A percentile compares a stretch with the other conserved stretches of the same genome.
phyloP scores from a whole-genome alignment of 768 basidiomycete species.

The Daedalea quercina region DNA sequence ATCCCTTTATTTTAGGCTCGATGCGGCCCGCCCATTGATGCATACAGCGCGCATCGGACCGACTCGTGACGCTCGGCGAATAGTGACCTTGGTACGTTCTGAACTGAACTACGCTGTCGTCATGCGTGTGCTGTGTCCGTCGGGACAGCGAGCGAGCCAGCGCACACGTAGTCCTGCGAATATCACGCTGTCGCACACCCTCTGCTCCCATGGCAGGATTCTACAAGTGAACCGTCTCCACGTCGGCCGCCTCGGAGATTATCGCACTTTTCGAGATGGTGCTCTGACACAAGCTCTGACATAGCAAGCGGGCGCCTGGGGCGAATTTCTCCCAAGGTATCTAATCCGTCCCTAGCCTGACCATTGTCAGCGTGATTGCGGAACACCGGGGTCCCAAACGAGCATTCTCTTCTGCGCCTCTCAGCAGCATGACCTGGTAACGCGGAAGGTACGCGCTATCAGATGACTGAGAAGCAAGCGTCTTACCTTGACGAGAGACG shows the following conservation, averaged over 20 bases:
- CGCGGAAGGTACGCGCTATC: not conserved
- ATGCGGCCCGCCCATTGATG: not conserved
- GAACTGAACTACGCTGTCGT: too few relatives aligned
- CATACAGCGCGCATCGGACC: not conserved
- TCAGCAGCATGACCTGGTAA: not conserved
- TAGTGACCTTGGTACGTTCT: not conserved
- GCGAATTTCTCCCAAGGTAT: not conserved
- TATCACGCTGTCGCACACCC: too few relatives aligned
- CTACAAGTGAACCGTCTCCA: not conserved
- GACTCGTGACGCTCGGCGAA: not conserved
- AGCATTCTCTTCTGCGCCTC: not conserved
- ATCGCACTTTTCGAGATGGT: not conserved
- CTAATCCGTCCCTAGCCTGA: not conserved
- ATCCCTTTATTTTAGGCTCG: not conserved
- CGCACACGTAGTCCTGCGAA: too few relatives aligned
- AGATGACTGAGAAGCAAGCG: not conserved
- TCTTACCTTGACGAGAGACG: not conserved
- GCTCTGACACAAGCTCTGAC: not conserved
- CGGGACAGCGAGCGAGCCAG: too few relatives aligned
- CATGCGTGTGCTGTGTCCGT: too few relatives aligned
- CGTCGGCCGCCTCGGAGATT: not conserved
- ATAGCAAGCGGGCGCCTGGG: not conserved
- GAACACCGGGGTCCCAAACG: not conserved
- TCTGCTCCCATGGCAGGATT: too few relatives aligned
- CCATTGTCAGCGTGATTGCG: not conserved